phyloP scores from a whole-genome alignment of 805 yeast species.

The Suhomyces sp. region DNA sequence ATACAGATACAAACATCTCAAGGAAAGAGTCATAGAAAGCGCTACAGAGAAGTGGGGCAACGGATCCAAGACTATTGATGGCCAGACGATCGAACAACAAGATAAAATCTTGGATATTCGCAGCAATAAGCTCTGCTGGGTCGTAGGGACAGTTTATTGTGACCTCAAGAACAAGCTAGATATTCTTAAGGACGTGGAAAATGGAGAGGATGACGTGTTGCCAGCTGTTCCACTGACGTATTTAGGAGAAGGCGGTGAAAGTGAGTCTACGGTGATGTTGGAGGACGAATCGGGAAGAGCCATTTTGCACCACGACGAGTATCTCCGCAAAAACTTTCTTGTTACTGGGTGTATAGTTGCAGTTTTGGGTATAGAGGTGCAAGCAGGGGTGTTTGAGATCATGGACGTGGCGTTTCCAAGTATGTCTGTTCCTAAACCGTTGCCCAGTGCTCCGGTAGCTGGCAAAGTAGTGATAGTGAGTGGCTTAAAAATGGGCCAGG shows the following conservation, averaged over 20 bases:
- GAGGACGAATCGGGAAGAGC: constrained; percentile 95
- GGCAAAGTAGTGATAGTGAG: constrained; percentile 67
- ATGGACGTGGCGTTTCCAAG: constrained; percentile 76
- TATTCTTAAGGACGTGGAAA: constrained; percentile 75
- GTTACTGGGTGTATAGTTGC: constrained; percentile 93
- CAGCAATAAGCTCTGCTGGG: constrained; percentile 67
- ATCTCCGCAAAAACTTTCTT: constrained; percentile 52
- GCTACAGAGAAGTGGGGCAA: constrained; percentile 54
- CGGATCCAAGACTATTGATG: constrained; percentile 33
- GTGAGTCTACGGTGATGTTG: constrained; percentile 59
- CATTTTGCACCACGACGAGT: constrained; percentile 57
- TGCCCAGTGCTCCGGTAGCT: constrained; percentile 10
- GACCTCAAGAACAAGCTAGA: constrained; percentile 85
- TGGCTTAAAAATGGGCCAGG: constrained; percentile 62
- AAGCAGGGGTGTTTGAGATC: constrained; percentile 79
- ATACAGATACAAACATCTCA: constrained; percentile 32
- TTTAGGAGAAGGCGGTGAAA: constrained; percentile 50
- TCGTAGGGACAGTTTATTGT: constrained; percentile 80
- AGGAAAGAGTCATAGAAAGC: constrained; percentile 29
- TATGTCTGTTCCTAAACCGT: constrained; percentile 52
- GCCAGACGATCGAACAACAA: constrained; percentile 29
- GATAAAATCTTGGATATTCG: constrained; percentile 57
- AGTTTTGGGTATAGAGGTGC: constrained; percentile 78
- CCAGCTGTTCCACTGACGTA: constrained; percentile 37
- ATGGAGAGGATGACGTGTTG: constrained; percentile 50